Percentiles rank a stretch among this genome's conserved stretches.
phyloP scores from a whole-genome alignment of 2,329 filamentous ascomycete species.

The Colletotrichum sp. region DNA sequence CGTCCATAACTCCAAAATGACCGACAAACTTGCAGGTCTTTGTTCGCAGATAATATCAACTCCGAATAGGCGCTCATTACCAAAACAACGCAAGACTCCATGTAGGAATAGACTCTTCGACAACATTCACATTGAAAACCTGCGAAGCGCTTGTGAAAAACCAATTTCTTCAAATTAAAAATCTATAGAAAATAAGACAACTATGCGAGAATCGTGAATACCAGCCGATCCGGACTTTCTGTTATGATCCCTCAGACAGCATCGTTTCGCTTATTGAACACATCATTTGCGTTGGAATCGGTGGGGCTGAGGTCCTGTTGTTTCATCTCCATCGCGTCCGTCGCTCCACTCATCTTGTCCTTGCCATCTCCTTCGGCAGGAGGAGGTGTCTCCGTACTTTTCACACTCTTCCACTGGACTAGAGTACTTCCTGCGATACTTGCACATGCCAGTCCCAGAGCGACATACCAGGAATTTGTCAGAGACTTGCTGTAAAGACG shows the following conservation, averaged over 20 bases:
- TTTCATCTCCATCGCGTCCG: neutral
- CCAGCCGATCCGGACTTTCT: neutral
- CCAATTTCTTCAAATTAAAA: neutral
- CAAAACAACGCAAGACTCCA: neutral
- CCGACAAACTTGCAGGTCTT: accelerated
- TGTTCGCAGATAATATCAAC: accelerated
- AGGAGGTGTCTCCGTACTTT: neutral
- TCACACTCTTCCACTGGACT: constrained; percentile 4
- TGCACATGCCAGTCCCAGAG: neutral
- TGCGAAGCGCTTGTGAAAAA: accelerated
- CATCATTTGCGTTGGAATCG: neutral
- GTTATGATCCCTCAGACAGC: neutral
- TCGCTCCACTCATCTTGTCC: neutral
- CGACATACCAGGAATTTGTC: constrained; percentile 3
- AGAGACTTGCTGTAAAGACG: neutral
- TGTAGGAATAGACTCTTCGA: neutral
- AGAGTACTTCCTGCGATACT: neutral
- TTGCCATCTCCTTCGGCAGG: neutral
- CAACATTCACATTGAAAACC: neutral
- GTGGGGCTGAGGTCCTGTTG: neutral
- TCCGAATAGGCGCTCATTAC: neutral
- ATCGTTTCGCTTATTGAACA: neutral
- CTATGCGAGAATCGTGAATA: neutral
- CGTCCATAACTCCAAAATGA: neutral
- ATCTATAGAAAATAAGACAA: neutral